Evolutionary conservation across 2,329 filamentous ascomycete genomes (phyloP).

Genomic region (Microdochium trichocladiopsis): DNA sequence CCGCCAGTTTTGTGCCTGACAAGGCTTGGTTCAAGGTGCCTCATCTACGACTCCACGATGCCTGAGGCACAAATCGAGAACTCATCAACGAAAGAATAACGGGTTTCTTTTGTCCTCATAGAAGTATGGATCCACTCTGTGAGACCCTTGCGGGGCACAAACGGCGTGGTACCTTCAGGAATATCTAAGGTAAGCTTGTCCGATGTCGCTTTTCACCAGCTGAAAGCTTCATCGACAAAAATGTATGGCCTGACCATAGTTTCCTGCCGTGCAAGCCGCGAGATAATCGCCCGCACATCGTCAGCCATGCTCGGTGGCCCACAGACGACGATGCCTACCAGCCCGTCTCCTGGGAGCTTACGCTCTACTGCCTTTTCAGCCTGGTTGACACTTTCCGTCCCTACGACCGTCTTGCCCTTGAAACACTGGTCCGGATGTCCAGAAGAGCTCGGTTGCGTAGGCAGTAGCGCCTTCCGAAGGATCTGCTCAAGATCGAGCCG

Average conservation of each 20-base stretch:
- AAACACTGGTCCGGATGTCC: background rate
- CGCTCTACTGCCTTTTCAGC: background rate
- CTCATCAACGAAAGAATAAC: too few relatives aligned
- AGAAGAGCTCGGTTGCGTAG: background rate
- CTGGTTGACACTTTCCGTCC: background rate
- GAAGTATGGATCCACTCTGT: too few relatives aligned
- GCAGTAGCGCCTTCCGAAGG: background rate
- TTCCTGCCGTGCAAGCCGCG: background rate
- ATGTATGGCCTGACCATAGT: background rate
- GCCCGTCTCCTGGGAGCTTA: background rate
- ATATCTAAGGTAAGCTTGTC: too few relatives aligned
- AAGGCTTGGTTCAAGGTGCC: too few relatives aligned
- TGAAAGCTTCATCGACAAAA: background rate
- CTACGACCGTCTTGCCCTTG: background rate
- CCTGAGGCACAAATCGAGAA: too few relatives aligned
- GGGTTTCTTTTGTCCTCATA: too few relatives aligned
- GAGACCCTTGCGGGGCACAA: too few relatives aligned
- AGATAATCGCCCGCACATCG: background rate
- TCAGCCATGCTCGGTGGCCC: background rate
- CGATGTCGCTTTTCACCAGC: too few relatives aligned
- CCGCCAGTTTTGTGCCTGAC: too few relatives aligned
- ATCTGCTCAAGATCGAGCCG: background rate
- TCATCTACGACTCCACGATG: too few relatives aligned
- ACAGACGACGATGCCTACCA: background rate
- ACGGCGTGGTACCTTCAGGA: too few relatives aligned